Percentiles rank a stretch among this genome's conserved stretches.
Evolutionary conservation across 2,329 filamentous ascomycete species (phyloP).

Genomic region (Ophiostoma himal-ulmi): DNA sequence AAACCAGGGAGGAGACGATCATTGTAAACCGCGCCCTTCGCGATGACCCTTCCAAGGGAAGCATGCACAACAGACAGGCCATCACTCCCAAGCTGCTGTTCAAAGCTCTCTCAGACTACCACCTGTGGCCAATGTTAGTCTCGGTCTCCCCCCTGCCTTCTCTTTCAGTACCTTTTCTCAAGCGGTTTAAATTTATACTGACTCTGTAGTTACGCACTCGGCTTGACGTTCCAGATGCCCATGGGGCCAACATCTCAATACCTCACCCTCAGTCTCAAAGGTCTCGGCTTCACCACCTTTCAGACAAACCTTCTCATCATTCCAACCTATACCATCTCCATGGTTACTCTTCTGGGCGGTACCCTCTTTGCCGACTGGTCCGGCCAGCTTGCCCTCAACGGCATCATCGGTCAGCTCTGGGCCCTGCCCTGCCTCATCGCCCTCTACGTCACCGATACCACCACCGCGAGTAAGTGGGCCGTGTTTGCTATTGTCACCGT

Average conservation of each 20-base stretch:
- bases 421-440: slow-evolving; percentile 53
- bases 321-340: slow-evolving; percentile 40
- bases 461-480: slow-evolving; percentile 37
- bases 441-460: slow-evolving; percentile 39
- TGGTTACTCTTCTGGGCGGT: slow-evolving; percentile 35
- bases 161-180: background rate
- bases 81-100: slow-evolving; percentile 47
- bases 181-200: slow-evolving; percentile 19
- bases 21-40: slow-evolving; percentile 54
- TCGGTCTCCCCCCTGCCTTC: too few relatives aligned
- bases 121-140: background rate
- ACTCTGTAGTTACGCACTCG: slow-evolving; percentile 48
- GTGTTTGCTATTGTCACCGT: slow-evolving; percentile 40
- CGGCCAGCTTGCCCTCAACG: slow-evolving; percentile 46
- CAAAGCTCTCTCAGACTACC: slow-evolving; percentile 41
- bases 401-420: slow-evolving; percentile 51
- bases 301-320: slow-evolving; percentile 59
- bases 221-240: slow-evolving; percentile 51
- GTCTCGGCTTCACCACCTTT: slow-evolving; percentile 55
- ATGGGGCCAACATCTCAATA: slow-evolving; percentile 45
- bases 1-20: slow-evolving; percentile 36
- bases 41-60: slow-evolving; percentile 55
- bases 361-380: slow-evolving; percentile 41
- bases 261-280: slow-evolving; percentile 53
- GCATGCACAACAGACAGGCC: slow-evolving; percentile 56